phyloP scores from a whole-genome alignment of 169 alveolate genomes.

The Plasmodium gaboni region DNA sequence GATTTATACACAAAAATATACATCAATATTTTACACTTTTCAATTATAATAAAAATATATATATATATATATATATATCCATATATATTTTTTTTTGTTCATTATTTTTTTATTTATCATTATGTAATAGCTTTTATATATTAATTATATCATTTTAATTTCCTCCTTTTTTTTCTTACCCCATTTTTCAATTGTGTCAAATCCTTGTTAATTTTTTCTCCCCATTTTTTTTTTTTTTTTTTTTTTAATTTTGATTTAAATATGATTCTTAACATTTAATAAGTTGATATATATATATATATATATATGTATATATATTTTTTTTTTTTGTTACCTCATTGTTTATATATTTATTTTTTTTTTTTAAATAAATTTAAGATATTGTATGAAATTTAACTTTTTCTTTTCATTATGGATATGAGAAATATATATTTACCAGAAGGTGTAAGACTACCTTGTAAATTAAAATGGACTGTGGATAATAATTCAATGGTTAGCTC shows the following conservation, averaged over 20 bases:
- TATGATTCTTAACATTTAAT: too few relatives aligned
- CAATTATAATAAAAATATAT: not conserved
- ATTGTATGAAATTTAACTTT: not conserved
- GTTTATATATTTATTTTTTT: constrained; percentile 1
- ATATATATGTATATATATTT: too few relatives aligned
- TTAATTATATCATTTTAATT: not conserved
- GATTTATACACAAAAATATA: too few relatives aligned
- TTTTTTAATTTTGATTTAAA: too few relatives aligned
- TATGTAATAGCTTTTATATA: not conserved
- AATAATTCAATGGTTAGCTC: constrained; percentile 50
- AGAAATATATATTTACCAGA: constrained; percentile 39
- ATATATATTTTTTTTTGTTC: not conserved
- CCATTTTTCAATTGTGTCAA: not conserved
- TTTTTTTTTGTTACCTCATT: too few relatives aligned
- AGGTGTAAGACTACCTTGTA: constrained; percentile 47
- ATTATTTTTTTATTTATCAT: not conserved
- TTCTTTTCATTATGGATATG: constrained; percentile 43
- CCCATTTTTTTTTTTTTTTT: too few relatives aligned
- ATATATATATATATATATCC: not conserved
- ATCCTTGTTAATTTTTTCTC: not conserved
- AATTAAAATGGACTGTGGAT: constrained; percentile 73
- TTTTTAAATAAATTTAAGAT: constrained; percentile 5
- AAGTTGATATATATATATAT: too few relatives aligned
- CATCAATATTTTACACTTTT: constrained; percentile 3
- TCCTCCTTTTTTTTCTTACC: not conserved